Evolutionary conservation across 805 yeast species (phyloP), one percentile per base, ranked within the genome.

Genomic region (Nakazawaea holstii): DNA sequence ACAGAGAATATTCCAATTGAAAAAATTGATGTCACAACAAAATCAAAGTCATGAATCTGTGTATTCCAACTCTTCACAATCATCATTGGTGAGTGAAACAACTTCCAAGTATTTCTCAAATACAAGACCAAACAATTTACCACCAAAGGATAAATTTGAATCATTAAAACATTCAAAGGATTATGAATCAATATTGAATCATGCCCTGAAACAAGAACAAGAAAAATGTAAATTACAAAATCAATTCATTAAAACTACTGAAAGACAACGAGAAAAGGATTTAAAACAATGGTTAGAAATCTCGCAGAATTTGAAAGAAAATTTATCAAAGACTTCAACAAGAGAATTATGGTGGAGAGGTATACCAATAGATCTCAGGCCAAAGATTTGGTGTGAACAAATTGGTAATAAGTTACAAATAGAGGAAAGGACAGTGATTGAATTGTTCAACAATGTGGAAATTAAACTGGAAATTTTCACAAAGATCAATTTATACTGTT

Each of bases 291-390:
- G 85, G 85, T 51, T 50, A 24, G 40, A 48, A 8, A 58, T 63
- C 37, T 68, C 77, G 8, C 49, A 72, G 4, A 67, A 71, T 7
- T 59, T 69, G 42, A 70, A 65, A 45, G 56, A 59, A 24, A 49
- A 51, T 6, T 62, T 64, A 38, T 58, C 75, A 17, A 60, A 64
- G 45, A 65, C 74, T 1, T 55, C 64, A 17, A 69, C 73, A 6
- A 65, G 82, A 39, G 82, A 79, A 50, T 59, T 79, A 30, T 77
- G 82, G 78, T 80, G 85, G 85, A 62, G 82, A 32, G 82, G 82
- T 4, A 57, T 80, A 3, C 81, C 85, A 1, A 32, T 55, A n/a
- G 56, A 57, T 17, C 55, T 69, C 6, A 65, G 90, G 39, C 59
- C 66, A 5, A 58, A 60, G 9, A 66, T 82, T 2, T 84, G 90